Conservation (phyloP, 495 filamentous ascomycete species). For the Astrothelium subdiscretum region DNA sequence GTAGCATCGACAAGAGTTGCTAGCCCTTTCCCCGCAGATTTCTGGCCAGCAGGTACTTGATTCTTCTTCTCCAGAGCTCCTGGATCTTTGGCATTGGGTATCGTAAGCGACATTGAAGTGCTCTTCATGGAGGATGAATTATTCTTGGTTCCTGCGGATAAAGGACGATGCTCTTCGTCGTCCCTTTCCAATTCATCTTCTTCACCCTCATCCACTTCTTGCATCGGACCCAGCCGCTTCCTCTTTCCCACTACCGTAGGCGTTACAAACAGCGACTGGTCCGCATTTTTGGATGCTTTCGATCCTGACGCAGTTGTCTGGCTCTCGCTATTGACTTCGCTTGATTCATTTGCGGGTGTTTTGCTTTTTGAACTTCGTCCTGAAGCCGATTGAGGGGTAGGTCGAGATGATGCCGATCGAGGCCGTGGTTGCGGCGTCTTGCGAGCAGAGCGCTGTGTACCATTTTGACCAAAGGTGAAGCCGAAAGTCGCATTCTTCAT, state of each 20-base stretch:
- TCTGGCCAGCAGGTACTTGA: background rate
- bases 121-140: background rate
- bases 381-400: background rate
- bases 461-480: background rate
- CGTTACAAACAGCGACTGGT: background rate
- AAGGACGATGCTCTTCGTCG: background rate
- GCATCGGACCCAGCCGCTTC: background rate
- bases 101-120: background rate
- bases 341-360: background rate
- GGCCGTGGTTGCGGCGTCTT: background rate
- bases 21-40: background rate
- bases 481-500: background rate
- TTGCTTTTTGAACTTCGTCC: background rate
- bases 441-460: background rate
- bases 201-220: background rate
- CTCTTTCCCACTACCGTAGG: slow-evolving; percentile 5
- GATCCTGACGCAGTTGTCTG: background rate
- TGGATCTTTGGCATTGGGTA: background rate
- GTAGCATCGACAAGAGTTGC: background rate
- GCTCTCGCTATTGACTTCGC: background rate
- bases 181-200: background rate
- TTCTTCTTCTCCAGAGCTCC: background rate
- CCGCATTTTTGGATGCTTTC: background rate
- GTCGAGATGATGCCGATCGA: background rate
- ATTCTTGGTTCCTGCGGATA: background rate